Evolutionary conservation across 1,284 basidiomycete genomes (phyloP), one percentile per base, ranked within the genome.

Genomic region (Acaromyces ingoldii): DNA sequence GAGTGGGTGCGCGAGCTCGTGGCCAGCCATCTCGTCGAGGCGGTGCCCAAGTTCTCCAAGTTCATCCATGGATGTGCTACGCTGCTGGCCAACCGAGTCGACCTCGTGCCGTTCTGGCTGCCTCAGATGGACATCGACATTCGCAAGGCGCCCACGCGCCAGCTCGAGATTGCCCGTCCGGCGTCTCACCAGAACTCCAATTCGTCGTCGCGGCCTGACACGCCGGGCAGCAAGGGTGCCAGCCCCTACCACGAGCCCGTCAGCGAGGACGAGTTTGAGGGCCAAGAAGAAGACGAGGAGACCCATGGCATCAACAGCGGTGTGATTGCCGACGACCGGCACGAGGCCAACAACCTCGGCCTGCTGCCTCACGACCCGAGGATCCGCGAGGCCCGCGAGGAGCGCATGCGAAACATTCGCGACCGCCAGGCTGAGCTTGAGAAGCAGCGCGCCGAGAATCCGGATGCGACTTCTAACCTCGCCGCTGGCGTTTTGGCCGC

Each of bases 101-200:
- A 97, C 72, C 83, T 98, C n/a, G 88, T 98, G 15, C 93, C 93
- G 3, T 98, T 97, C 82, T 98, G 93, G 93, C 83, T 97, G 3
- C 91, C 91, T 4, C 91, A 93, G 76, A 78, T 78, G 77, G 77
- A 93, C 86, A 90, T 74, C 51, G 84, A 77, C 31, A 60, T 60
- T 26, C 64, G 65, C 60, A 66, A 62, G 49, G 58, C 63, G 6
- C 57, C 62, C 15, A 59, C 57, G 49, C 60, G 60, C 49, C 57
- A 63, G 53, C 58, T 74, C 2, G 58, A 65, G 21, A 70, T 75
- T 28, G 70, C 68, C 54, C 58, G 73, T 22, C 73, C 73, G 22
- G 31, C 55, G 41, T 50, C 54, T 17, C 29, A 47, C 11, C 9
- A 15, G 17, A 30, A 28, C 15, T 54, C 51, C 17, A 60, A 60